Evolutionary conservation across 177 flowering plant species (phyloP).

Genomic region (Vitis hybrid): DNA sequence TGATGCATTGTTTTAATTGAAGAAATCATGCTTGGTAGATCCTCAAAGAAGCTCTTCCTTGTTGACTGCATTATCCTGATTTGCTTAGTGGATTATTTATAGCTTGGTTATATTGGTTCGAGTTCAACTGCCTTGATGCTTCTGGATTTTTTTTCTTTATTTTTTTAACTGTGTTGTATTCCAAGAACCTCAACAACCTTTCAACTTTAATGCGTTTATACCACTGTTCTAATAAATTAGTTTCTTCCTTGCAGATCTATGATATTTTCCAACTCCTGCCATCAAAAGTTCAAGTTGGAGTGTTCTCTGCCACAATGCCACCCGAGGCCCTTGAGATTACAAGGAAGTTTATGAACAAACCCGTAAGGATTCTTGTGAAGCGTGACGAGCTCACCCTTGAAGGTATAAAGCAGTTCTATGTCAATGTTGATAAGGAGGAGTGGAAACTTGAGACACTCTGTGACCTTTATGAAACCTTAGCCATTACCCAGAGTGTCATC

Average conservation of each 20-base stretch:
- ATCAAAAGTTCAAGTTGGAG: conserved; percentile 70
- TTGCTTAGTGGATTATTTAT: too few species aligned
- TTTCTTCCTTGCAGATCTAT: conserved; percentile 52
- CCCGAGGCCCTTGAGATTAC: conserved; percentile 86
- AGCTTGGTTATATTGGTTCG: too few species aligned
- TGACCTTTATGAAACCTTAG: conserved; percentile 71
- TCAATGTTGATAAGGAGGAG: conserved; percentile 68
- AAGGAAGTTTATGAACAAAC: conserved; percentile 77
- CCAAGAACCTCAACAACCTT: neutral
- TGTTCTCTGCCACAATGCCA: conserved; percentile 86
- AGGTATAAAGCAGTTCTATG: conserved; percentile 76
- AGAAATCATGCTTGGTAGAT: neutral
- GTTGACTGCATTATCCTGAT: too few species aligned
- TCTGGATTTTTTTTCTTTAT: too few species aligned
- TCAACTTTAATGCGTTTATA: neutral
- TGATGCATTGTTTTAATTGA: neutral
- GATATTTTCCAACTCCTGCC: conserved; percentile 81
- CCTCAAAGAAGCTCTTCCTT: too few species aligned
- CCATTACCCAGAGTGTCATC: conserved; percentile 78
- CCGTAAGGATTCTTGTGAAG: conserved; percentile 77
- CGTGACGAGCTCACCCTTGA: conserved; percentile 86
- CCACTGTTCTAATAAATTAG: neutral
- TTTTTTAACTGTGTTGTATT: neutral
- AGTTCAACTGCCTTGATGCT: too few species aligned
- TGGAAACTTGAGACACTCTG: conserved; percentile 78